Conservation (phyloP, 2,329 filamentous ascomycete genomes). For the Alternaria hordeiaustralica region DNA sequence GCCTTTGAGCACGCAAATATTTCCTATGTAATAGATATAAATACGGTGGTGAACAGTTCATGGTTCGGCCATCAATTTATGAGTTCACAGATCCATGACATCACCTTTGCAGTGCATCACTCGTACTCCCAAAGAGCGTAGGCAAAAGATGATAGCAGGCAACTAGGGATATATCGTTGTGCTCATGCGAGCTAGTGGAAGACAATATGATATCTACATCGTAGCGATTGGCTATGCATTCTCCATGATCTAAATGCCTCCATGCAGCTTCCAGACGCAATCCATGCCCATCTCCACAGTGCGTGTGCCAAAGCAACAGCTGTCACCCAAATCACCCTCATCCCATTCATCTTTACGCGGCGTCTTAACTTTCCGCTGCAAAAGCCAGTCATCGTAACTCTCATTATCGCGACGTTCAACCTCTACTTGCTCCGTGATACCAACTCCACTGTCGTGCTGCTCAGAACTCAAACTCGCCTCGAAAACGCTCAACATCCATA, state of each 20-base stretch:
- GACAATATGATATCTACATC: background rate
- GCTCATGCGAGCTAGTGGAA: background rate
- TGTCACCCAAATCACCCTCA: slow-evolving; percentile 34
- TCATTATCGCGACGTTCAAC: background rate
- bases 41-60: slow-evolving; percentile 1
- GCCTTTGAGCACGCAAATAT: background rate
- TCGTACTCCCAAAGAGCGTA: background rate
- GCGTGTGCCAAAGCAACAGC: slow-evolving; percentile 41
- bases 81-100: background rate
- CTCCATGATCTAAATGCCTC: slow-evolving; percentile 26
- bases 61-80: background rate
- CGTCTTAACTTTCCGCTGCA: slow-evolving; percentile 22
- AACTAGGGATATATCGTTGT: background rate
- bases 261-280: slow-evolving; percentile 39
- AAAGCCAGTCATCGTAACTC: slow-evolving; percentile 24
- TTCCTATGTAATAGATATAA: slow-evolving; percentile 8
- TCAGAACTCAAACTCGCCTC: slow-evolving; percentile 87
- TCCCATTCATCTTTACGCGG: slow-evolving; percentile 1
- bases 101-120: background rate
- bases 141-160: background rate
- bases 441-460: background rate
- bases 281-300: slow-evolving; percentile 29
- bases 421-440: background rate
- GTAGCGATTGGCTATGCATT: background rate
- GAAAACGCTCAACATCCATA: slow-evolving; percentile 89